phyloP scores from a whole-genome alignment of 768 basidiomycete species.

The Tylopilus vinaceipallidus region DNA sequence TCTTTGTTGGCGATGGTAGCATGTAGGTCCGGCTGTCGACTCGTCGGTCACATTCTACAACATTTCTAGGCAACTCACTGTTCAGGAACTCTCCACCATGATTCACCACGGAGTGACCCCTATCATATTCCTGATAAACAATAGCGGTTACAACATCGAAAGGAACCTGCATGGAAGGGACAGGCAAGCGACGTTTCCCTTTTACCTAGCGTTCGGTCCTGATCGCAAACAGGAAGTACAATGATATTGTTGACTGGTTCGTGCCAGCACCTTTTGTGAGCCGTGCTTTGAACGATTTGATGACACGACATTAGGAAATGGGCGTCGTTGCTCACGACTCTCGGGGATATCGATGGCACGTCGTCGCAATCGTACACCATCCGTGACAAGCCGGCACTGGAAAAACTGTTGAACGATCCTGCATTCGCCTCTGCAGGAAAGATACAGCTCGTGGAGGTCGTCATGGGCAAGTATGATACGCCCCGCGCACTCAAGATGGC shows the following conservation, averaged over 20 bases:
- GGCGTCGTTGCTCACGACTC: constrained; percentile 57
- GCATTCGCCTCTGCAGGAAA: constrained; percentile 61
- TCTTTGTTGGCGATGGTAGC: constrained; percentile 86
- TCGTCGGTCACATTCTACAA: constrained; percentile 2
- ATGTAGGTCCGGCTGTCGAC: constrained; percentile 44
- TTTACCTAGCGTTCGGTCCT: background rate
- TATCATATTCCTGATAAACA: constrained; percentile 82
- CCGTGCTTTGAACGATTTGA: too few species aligned
- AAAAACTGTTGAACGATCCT: constrained; percentile 59
- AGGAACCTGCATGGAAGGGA: constrained; percentile 66
- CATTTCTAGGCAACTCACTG: constrained; percentile 61
- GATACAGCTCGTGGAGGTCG: constrained; percentile 78
- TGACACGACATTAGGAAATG: constrained; percentile 46
- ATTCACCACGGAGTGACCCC: constrained; percentile 69
- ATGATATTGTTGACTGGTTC: constrained; percentile 77
- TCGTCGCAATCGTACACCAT: constrained; percentile 64
- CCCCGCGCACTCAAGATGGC: constrained; percentile 60
- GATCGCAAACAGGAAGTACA: constrained; percentile 59
- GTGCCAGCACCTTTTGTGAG: too few species aligned
- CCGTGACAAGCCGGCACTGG: constrained; percentile 62
- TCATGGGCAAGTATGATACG: constrained; percentile 73
- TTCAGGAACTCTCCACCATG: constrained; percentile 87
- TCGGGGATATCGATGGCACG: constrained; percentile 51
- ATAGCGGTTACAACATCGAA: constrained; percentile 87
- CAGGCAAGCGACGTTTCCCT: constrained; percentile 34